Base-by-base conservation (phyloP, 345 rosid species). In the Eucalyptus erythrocorys region DNA sequence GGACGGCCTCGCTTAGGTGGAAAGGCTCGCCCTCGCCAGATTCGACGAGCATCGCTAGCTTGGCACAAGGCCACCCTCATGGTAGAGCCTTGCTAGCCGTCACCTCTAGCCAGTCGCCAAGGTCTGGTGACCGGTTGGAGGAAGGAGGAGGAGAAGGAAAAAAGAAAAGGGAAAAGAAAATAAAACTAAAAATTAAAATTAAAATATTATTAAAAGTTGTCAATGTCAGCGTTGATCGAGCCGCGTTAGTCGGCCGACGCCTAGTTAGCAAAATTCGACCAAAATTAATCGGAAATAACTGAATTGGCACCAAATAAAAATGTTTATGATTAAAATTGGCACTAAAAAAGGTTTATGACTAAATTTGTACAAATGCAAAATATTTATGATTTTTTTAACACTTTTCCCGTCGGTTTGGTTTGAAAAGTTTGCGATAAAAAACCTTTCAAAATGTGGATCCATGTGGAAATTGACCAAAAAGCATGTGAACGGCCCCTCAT, bases 151-250 rank as follows among this genome's bases (percentile, higher is more conserved):
- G 4, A 19, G 10, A 21, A 51, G 2, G 21, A 51, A 21, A 51
- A 51, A 19, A 51, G 1, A 51, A 51, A 51, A 3, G 2, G 0
- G 2, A 51, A 19, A 51, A 51, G 1, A 51, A 51, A 19, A 49
- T 14, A 49, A 50, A 1, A n/a, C n/a, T n/a, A n/a, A 16, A 6
- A 17, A 6, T 50, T 51, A 0, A 19, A 51, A 0, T 51, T 0
- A 51, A 51, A 19, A 51, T 51, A 21, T 0, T 51, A 51, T 19
- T 51, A 51, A 19, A 51, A 51, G 5, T 51, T 51, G 2, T 51
- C 3, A 0, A 51, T 0, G 4, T 51, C 21, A 51, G 26, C 0
- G 0, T 0, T 2, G 0, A 51, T 51, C 8, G 10, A 19, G 10
- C 4, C 57, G 8, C 10, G 0, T 21, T 2, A 51, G 10, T 51